Evolutionary conservation across 495 filamentous ascomycete genomes (phyloP), one percentile per base, ranked within the genome.

Genomic region (Penicillium dipodomyicola): DNA sequence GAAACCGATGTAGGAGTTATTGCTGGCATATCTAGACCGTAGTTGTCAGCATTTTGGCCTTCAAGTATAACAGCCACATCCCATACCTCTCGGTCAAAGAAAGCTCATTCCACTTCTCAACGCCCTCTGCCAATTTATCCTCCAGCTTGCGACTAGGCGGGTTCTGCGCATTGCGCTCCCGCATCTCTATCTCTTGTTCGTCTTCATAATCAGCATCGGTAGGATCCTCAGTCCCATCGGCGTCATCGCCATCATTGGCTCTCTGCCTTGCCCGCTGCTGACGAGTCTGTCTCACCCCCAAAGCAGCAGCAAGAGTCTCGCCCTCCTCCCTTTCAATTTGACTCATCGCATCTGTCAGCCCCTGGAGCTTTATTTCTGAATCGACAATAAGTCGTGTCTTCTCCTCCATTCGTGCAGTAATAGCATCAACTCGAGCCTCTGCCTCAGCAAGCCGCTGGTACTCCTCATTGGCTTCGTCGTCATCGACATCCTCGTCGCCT

Each of bases 1-100:
- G 81, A 96, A 96, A 27, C 80, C 77, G 52, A 86, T 77, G 76
- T 96, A 96, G 57, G 84, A 77, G 71, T 93, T 92, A 70, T 94
- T 80, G 9, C 77, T 62, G n/a, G 83, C 83, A 72, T 96, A 96
- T 55, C 76, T 78, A 61, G 11, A 49, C 25, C 2, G 12, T 25
- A 48, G 15, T 33, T 11, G 29, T 58, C 50, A 56, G 41, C 15
- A 20, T 19, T 5, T 22, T 19, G 4, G 27, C 1, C n/a, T 22
- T 27, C 35, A 29, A 25, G 11, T 5, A 51, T 5, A 45, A 22
- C 14, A 39, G 37, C 2, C 15, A 30, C 14, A 46, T 7, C 7
- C 8, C 64, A 50, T 67, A 77, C 74, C 72, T 65, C 22, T 77
- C 63, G 2, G 73, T 76, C 45, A 77, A 61, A 2, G 76, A 73